These are phyloP conservation scores for Aspergillus brasiliensis DNA, from an alignment of 2,329 filamentous ascomycete genomes.

Conservation along the genomic window DNA sequence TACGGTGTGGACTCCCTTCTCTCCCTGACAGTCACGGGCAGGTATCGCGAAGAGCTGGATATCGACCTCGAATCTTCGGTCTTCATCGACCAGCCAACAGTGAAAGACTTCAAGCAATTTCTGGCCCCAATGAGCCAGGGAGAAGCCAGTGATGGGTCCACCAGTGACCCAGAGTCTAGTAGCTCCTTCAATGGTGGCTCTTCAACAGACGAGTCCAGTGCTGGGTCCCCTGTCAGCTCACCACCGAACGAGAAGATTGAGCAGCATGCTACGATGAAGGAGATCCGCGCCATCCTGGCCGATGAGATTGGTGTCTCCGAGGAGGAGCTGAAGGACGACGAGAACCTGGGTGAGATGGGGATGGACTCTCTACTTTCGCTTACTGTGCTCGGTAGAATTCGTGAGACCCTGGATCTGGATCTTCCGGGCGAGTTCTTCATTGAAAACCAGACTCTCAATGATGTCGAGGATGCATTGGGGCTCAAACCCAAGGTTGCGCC, in stretches of 20 bases:
- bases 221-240: slow-evolving; percentile 33
- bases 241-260: slow-evolving; percentile 32
- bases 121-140: slow-evolving; percentile 43
- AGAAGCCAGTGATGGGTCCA: slow-evolving; percentile 33
- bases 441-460: slow-evolving; percentile 45
- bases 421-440: slow-evolving; percentile 48
- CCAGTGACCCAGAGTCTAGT: slow-evolving; percentile 33
- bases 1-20: slow-evolving; percentile 65
- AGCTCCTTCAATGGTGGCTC: slow-evolving; percentile 27
- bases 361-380: slow-evolving; percentile 52
- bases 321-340: slow-evolving; percentile 42
- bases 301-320: slow-evolving; percentile 48
- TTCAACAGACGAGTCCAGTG: slow-evolving; percentile 35
- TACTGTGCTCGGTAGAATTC: slow-evolving; percentile 48
- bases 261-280: slow-evolving; percentile 39
- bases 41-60: slow-evolving; percentile 63
- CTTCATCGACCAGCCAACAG: slow-evolving; percentile 62
- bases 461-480: slow-evolving; percentile 42
- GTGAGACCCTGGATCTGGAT: slow-evolving; percentile 46
- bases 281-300: slow-evolving; percentile 44
- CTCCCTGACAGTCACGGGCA: slow-evolving; percentile 62
- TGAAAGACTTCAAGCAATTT: slow-evolving; percentile 62
- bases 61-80: slow-evolving; percentile 61
- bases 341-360: slow-evolving; percentile 47
- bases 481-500: slow-evolving; percentile 39